These are phyloP conservation scores for Trichophyton schoenleinii DNA, from an alignment of 2,329 filamentous ascomycete genomes.

Conservation along the genomic window DNA sequence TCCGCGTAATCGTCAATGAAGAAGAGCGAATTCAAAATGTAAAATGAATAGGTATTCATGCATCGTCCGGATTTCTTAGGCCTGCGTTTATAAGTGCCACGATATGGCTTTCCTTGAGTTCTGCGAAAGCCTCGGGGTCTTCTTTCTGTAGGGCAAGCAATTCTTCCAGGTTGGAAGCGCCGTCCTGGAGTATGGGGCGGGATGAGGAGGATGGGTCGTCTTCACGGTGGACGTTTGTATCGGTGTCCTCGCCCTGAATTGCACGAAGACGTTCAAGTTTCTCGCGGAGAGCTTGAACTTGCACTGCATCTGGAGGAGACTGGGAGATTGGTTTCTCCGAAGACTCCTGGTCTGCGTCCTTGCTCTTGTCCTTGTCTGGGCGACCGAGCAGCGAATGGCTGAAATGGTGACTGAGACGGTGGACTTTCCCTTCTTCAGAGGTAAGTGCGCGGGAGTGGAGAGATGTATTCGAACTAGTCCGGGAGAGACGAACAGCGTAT, in stretches of 20 bases:
- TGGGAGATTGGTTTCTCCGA: slow-evolving; percentile 23
- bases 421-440: slow-evolving; percentile 57
- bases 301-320: slow-evolving; percentile 27
- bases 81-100: slow-evolving; percentile 36
- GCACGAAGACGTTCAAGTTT: slow-evolving; percentile 33
- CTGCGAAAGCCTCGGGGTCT: slow-evolving; percentile 34
- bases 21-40: neutral
- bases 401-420: slow-evolving; percentile 54
- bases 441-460: slow-evolving; percentile 52
- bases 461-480: slow-evolving; percentile 54
- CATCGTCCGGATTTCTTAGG: slow-evolving; percentile 14
- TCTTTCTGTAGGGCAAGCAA: slow-evolving; percentile 31
- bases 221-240: slow-evolving; percentile 14
- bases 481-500: slow-evolving; percentile 39
- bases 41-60: neutral
- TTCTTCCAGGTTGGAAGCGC: slow-evolving; percentile 36
- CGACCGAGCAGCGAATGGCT: slow-evolving; percentile 48
- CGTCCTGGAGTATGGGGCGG: slow-evolving; percentile 31
- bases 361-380: neutral
- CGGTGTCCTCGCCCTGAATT: slow-evolving; percentile 21
- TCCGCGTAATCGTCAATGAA: neutral
- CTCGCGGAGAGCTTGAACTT: slow-evolving; percentile 35
- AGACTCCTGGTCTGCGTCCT: slow-evolving; percentile 30
- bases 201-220: slow-evolving; percentile 26
- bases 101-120: slow-evolving; percentile 34